Evolutionary conservation across 768 basidiomycete species (phyloP).

Genomic region (Neoboletus brunneissimus): DNA sequence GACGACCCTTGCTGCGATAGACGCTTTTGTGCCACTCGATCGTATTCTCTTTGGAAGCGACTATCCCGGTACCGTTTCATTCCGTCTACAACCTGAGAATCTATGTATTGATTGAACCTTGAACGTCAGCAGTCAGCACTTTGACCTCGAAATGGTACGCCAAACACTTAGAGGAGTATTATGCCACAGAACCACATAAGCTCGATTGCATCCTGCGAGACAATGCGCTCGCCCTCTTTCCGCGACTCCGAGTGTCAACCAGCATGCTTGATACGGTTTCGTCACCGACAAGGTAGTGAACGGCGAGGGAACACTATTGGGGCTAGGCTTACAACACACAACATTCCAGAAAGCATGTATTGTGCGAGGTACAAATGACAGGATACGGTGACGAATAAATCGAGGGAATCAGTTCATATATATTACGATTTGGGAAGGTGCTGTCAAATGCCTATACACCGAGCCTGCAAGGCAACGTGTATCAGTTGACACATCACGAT

Average conservation of each 20-base stretch:
- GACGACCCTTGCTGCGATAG: constrained; percentile 48
- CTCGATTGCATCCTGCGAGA: constrained; percentile 44
- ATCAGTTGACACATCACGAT: constrained; percentile 1
- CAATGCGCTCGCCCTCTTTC: constrained; percentile 56
- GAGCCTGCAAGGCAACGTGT: constrained; percentile 41
- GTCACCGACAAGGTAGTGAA: not conserved
- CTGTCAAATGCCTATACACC: constrained; percentile 46
- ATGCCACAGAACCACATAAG: constrained; percentile 36
- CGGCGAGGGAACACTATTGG: not conserved
- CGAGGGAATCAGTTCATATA: constrained; percentile 25
- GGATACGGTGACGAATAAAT: constrained; percentile 24
- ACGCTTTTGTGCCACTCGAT: constrained; percentile 47
- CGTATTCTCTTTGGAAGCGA: constrained; percentile 71
- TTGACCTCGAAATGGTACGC: constrained; percentile 63
- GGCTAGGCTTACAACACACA: constrained; percentile 9
- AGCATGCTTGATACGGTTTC: not conserved
- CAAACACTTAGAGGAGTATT: constrained; percentile 48
- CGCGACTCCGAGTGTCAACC: constrained; percentile 25
- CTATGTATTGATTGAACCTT: not conserved
- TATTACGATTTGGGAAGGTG: constrained; percentile 15
- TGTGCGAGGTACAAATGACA: constrained; percentile 28
- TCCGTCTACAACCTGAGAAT: not conserved
- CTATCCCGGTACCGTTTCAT: constrained; percentile 57
- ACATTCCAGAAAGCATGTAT: constrained; percentile 19
- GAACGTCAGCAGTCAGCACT: constrained; percentile 50